Evolutionary conservation across 2,329 filamentous ascomycete species (phyloP).

Genomic region (Ascochyta viciae-villosae): DNA sequence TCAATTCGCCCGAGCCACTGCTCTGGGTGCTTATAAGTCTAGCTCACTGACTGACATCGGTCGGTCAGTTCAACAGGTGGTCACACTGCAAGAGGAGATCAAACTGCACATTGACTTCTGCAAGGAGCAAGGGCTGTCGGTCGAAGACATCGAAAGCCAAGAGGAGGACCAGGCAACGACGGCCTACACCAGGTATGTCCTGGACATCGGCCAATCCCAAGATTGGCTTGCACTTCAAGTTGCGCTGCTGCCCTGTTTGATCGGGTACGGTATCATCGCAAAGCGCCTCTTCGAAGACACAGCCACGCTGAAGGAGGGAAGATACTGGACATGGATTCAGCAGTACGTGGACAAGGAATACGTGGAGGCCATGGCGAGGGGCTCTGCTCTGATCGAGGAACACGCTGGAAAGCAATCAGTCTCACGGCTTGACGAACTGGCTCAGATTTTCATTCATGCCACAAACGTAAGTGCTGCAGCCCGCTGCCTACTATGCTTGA

Average conservation of each 20-base stretch:
- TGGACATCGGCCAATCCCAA: constrained; percentile 86
- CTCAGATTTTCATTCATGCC: constrained; percentile 85
- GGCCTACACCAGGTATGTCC: constrained; percentile 81
- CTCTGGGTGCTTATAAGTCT: constrained; percentile 84
- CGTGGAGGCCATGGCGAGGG: constrained; percentile 71
- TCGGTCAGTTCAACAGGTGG: constrained; percentile 72
- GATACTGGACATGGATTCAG: constrained; percentile 89
- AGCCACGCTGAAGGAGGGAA: constrained; percentile 64
- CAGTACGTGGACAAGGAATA: constrained; percentile 88
- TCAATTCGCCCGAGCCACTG: constrained; percentile 87
- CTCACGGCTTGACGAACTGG: constrained; percentile 78
- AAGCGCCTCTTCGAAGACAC: constrained; percentile 70
- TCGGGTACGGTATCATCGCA: constrained; percentile 87
- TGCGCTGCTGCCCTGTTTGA: constrained; percentile 81
- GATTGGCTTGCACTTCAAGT: constrained; percentile 89
- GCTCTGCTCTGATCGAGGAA: constrained; percentile 76
- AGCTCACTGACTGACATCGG: constrained; percentile 76
- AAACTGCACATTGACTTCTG: constrained; percentile 84
- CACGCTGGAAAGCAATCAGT: constrained; percentile 77
- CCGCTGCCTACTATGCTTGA: neutral
- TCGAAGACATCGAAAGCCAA: constrained; percentile 73
- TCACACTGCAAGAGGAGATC: constrained; percentile 81
- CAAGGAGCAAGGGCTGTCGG: constrained; percentile 76
- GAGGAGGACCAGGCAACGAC: constrained; percentile 83
- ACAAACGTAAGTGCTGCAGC: constrained; percentile 68